Percentiles rank a stretch among this genome's conserved stretches.
Evolutionary conservation across 179 eudicot species (phyloP).

Genomic region (Vitellaria paradoxa): DNA sequence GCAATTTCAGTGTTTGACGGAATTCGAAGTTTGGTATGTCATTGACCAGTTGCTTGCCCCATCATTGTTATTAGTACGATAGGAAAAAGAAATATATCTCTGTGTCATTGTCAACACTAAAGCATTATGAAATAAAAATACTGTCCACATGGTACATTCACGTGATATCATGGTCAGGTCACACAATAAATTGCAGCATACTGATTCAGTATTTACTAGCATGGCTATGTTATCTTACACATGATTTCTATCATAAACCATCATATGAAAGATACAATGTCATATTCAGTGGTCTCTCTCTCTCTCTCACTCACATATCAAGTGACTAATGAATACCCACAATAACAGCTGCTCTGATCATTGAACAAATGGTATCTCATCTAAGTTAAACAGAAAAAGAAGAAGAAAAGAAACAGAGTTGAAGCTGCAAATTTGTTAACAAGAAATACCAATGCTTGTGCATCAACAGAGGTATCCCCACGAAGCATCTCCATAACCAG

Average conservation of each 20-base stretch:
- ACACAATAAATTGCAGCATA: background rate
- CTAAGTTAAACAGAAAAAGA: background rate
- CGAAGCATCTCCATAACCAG: conserved; percentile 88
- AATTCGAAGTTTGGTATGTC: background rate
- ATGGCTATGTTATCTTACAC: background rate
- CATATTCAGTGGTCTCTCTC: background rate
- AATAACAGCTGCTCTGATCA: background rate
- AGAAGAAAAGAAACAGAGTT: background rate
- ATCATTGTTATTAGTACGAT: background rate
- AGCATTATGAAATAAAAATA: background rate
- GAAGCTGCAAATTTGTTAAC: background rate
- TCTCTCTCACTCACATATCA: background rate
- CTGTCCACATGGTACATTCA: background rate
- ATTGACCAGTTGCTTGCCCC: background rate
- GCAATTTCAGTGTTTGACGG: background rate
- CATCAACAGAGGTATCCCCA: conserved; percentile 67
- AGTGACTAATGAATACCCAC: background rate
- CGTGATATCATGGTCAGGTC: background rate
- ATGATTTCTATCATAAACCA: background rate
- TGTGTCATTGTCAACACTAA: background rate
- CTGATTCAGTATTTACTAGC: conserved; percentile 4
- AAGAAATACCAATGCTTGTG: conserved; percentile 82
- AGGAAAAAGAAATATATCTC: background rate
- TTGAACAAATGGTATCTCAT: background rate
- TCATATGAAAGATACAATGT: background rate